Evolutionary conservation across 495 filamentous ascomycete species (phyloP), one percentile per base, ranked within the genome.

Genomic region (Hypoxylon lenormandii): DNA sequence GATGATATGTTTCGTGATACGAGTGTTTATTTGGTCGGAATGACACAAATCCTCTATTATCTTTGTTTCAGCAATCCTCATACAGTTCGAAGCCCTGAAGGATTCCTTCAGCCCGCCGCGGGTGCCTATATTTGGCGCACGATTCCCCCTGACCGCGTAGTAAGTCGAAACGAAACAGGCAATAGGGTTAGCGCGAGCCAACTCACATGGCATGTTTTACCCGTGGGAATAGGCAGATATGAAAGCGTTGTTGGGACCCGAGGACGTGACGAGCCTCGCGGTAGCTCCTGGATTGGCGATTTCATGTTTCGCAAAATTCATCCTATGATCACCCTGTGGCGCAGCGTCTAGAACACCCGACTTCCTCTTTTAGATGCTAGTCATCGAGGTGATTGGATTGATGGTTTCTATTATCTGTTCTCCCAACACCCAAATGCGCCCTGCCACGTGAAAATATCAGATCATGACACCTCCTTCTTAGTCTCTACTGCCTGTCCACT

Each of bases 21-120:
- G 26, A 16, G n/a, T 38, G 21, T 38, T 15, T 37, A 37, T 56
- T 62, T n/a, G 36, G 30, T 26, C 46, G 12, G 4, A 16, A n/a
- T 8, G 12, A 6, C 15, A 33, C 37, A 16, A 16, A 7, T 47
- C 18, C 16, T 62, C 21, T 36, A 0, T 15, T 38, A 40, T 13
- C 18, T 45, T 57, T 43, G 16, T 30, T 63, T 46, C 22, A 26
- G 13, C n/a, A n/a, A 49, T 42, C 26, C 54, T 45, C 37, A 42
- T 21, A 18, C 36, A 63, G 47, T 33, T 45, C 22, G 7, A n/a
- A 22, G 50, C 28, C 18, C 28, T 57, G n/a, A 57, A 68, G 57
- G 36, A 68, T 59, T 51, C 42, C 59, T 64, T 58, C 59, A 30
- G 53, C 60, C 60, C 43, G 16, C 50, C 0, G n/a, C 61, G 18